phyloP scores from a whole-genome alignment of 352 stramenopile species.

The Globisporangium canariense region DNA sequence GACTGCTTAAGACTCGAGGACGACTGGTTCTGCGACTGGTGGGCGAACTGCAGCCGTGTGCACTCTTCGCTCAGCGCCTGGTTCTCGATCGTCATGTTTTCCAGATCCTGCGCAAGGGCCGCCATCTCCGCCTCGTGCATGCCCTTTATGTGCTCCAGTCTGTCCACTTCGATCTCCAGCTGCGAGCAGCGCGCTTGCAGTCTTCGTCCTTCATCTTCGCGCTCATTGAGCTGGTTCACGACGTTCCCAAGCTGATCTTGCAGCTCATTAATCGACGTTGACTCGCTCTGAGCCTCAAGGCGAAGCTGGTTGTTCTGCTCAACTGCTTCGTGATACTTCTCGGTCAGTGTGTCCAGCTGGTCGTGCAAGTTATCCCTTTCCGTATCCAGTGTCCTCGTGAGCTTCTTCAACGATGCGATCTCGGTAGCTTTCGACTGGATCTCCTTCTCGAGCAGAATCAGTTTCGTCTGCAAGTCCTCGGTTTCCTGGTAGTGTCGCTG shows the following conservation, averaged over 20 bases:
- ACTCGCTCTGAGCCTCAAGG: slow-evolving; percentile 31
- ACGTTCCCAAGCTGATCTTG: slow-evolving; percentile 57
- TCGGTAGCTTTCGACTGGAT: slow-evolving; percentile 37
- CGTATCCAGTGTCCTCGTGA: slow-evolving; percentile 57
- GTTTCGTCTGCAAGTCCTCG: slow-evolving; percentile 47
- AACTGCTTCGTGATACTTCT: slow-evolving; percentile 62
- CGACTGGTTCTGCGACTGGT: slow-evolving; percentile 53
- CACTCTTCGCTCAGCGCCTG: slow-evolving; percentile 83
- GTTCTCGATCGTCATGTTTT: slow-evolving; percentile 89
- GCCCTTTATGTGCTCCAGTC: slow-evolving; percentile 54
- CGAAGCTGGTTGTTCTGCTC: slow-evolving; percentile 45
- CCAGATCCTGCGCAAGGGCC: slow-evolving; percentile 70
- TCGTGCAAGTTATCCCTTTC: slow-evolving; percentile 77
- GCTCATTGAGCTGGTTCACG: slow-evolving; percentile 54
- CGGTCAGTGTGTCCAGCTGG: slow-evolving; percentile 65
- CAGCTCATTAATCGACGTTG: slow-evolving; percentile 32
- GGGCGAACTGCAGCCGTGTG: slow-evolving; percentile 47
- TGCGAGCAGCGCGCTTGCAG: slow-evolving; percentile 37
- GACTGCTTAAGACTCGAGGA: slow-evolving; percentile 50
- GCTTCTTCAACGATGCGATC: slow-evolving; percentile 61
- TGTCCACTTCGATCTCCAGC: slow-evolving; percentile 54
- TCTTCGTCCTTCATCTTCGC: slow-evolving; percentile 43
- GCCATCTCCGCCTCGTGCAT: slow-evolving; percentile 63
- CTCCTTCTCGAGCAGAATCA: slow-evolving; percentile 45
- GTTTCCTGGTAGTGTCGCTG: slow-evolving; percentile 54